phyloP scores from a whole-genome alignment of 768 basidiomycete species.

The Erythrobasidium yunnanense region DNA sequence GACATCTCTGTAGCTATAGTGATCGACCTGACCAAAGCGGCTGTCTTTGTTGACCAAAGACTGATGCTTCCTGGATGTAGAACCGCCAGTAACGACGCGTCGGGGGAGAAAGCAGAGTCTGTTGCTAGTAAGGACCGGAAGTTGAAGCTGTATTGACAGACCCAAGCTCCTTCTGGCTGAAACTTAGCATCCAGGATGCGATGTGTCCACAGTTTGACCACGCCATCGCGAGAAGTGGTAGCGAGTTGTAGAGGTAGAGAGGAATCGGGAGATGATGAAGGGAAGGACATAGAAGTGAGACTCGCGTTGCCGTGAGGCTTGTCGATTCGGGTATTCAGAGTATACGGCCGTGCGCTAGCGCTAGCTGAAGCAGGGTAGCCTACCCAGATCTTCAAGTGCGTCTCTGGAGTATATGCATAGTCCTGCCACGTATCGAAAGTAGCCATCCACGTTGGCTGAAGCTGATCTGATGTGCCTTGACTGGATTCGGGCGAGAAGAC shows the following conservation, averaged over 20 bases:
- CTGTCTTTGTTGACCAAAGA: slow-evolving; percentile 62
- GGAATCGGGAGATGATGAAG: slow-evolving; percentile 45
- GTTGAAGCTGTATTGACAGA: slow-evolving; percentile 58
- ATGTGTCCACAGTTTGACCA: slow-evolving; percentile 70
- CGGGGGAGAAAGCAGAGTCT: slow-evolving; percentile 65
- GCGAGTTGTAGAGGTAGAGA: slow-evolving; percentile 47
- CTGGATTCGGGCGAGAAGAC: slow-evolving; percentile 46
- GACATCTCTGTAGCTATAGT: slow-evolving; percentile 53
- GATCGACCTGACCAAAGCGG: too few relatives aligned
- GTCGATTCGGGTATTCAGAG: slow-evolving; percentile 77
- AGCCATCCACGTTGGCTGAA: slow-evolving; percentile 65
- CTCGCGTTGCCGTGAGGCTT: slow-evolving; percentile 67
- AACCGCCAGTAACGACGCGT: slow-evolving; percentile 73
- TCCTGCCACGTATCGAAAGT: slow-evolving; percentile 69
- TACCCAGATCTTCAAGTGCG: slow-evolving; percentile 80
- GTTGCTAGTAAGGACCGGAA: slow-evolving; percentile 50
- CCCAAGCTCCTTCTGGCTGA: slow-evolving; percentile 58
- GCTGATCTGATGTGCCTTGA: background rate
- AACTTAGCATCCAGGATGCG: slow-evolving; percentile 43
- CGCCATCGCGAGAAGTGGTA: slow-evolving; percentile 63
- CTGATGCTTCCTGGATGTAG: slow-evolving; percentile 57
- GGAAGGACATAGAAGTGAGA: slow-evolving; percentile 56
- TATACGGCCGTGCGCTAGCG: slow-evolving; percentile 34
- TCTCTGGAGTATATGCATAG: slow-evolving; percentile 55
- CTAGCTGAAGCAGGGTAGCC: slow-evolving; percentile 39